phyloP scores from a whole-genome alignment of 2,329 filamentous ascomycete genomes.

The Rugonectria rugulosa region DNA sequence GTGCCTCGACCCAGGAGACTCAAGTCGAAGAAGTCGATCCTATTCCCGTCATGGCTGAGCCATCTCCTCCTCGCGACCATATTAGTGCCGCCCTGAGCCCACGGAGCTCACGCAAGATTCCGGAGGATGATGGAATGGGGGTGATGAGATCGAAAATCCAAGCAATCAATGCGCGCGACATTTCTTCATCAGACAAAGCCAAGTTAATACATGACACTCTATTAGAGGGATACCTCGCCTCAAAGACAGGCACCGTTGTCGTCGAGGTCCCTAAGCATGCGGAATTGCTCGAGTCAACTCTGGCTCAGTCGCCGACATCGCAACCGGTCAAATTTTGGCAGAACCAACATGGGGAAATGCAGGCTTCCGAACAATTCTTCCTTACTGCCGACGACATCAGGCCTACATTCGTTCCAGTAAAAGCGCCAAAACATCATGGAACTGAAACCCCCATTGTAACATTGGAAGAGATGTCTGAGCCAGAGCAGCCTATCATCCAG shows the following conservation, averaged over 20 bases:
- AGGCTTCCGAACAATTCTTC: slow-evolving; percentile 52
- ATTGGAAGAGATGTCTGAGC: slow-evolving; percentile 33
- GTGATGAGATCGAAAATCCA: slow-evolving; percentile 72
- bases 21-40: slow-evolving; percentile 41
- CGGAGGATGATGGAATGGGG: slow-evolving; percentile 83
- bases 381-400: slow-evolving; percentile 68
- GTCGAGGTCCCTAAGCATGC: slow-evolving; percentile 25
- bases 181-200: slow-evolving; percentile 71
- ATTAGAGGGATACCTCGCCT: slow-evolving; percentile 69
- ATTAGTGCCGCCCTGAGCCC: slow-evolving; percentile 44
- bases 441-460: slow-evolving; percentile 48
- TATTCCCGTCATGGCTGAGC: slow-evolving; percentile 31
- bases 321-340: slow-evolving; percentile 68
- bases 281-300: slow-evolving; percentile 36
- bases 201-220: slow-evolving; percentile 74
- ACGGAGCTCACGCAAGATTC: slow-evolving; percentile 53
- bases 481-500: slow-evolving; percentile 22
- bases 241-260: slow-evolving; percentile 33
- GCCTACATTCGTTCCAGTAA: slow-evolving; percentile 71
- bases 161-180: slow-evolving; percentile 68
- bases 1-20: slow-evolving; percentile 45
- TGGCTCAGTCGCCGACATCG: slow-evolving; percentile 52
- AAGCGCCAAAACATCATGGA: slow-evolving; percentile 53
- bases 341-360: slow-evolving; percentile 51
- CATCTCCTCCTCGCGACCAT: slow-evolving; percentile 41